Percentiles rank a stretch among this genome's conserved stretches.
phyloP scores from a whole-genome alignment of 2,329 filamentous ascomycete genomes.

The Colletotrichum sp. region DNA sequence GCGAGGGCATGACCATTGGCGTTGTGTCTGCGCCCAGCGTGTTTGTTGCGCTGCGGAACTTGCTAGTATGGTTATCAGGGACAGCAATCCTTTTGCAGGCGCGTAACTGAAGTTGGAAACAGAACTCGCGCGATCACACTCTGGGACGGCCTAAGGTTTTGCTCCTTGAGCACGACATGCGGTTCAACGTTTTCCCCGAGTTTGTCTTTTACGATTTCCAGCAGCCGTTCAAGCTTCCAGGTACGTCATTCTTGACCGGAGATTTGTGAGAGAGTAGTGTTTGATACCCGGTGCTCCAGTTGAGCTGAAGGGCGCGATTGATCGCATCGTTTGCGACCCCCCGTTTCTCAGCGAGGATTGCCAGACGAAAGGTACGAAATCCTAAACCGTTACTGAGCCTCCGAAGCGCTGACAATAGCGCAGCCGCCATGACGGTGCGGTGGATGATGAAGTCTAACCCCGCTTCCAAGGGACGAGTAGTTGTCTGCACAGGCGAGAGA shows the following conservation, averaged over 20 bases:
- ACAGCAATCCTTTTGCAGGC: neutral
- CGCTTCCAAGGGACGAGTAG: constrained; percentile 44
- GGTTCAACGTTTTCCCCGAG: constrained; percentile 76
- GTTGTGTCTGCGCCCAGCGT: constrained; percentile 79
- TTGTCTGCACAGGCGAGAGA: constrained; percentile 80
- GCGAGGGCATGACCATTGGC: constrained; percentile 63
- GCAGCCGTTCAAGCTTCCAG: constrained; percentile 68
- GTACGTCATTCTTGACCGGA: constrained; percentile 32
- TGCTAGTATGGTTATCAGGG: constrained; percentile 51
- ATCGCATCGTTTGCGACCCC: constrained; percentile 77
- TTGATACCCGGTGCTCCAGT: constrained; percentile 30
- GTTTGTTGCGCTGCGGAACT: constrained; percentile 77
- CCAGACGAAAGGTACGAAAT: constrained; percentile 71
- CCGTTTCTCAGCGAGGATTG: constrained; percentile 83
- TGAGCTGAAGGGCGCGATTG: constrained; percentile 66
- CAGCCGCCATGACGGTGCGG: constrained; percentile 76
- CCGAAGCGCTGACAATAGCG: neutral
- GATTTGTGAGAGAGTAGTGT: neutral
- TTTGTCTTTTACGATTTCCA: constrained; percentile 79
- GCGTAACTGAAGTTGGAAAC: neutral
- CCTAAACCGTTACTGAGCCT: neutral
- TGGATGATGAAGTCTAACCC: constrained; percentile 64
- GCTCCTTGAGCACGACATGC: constrained; percentile 76
- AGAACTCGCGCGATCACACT: constrained; percentile 25
- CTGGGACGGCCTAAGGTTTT: constrained; percentile 60